A percentile compares a stretch with the other conserved stretches of the same genome.
Evolutionary conservation across 2,329 filamentous ascomycete species (phyloP).

Genomic region (Penicillium janthinellum): DNA sequence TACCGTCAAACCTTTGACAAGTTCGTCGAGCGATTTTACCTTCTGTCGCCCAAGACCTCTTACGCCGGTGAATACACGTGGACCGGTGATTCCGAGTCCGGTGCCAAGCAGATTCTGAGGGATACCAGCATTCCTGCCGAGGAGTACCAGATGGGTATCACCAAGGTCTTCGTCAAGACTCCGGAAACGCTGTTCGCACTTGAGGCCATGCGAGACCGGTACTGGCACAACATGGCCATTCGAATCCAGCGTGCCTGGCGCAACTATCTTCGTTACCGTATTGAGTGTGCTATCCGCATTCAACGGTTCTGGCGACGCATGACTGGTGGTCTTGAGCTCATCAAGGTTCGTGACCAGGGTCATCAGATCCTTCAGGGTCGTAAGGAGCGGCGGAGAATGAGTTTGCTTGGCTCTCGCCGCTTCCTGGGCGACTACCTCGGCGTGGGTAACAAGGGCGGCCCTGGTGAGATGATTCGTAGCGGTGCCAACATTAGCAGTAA

Average conservation of each 20-base stretch:
- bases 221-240: slow-evolving; percentile 99
- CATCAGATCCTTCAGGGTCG: slow-evolving; percentile 78
- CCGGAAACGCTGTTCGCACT: slow-evolving; percentile 95
- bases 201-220: slow-evolving; percentile 95
- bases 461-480: slow-evolving; percentile 77
- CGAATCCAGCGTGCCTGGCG: slow-evolving; percentile 97
- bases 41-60: slow-evolving; percentile 89
- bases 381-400: slow-evolving; percentile 90
- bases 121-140: slow-evolving; percentile 94
- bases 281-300: slow-evolving; percentile 89
- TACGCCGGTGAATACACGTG: slow-evolving; percentile 98
- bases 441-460: slow-evolving; percentile 75
- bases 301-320: slow-evolving; percentile 96
- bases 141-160: slow-evolving; percentile 95
- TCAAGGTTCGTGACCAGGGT: slow-evolving; percentile 84
- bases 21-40: slow-evolving; percentile 95
- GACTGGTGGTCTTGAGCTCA: slow-evolving; percentile 83
- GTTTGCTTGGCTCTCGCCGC: slow-evolving; percentile 83
- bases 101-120: slow-evolving; percentile 88
- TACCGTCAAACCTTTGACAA: slow-evolving; percentile 98
- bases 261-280: slow-evolving; percentile 89
- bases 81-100: slow-evolving; percentile 83
- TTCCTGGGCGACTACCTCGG: slow-evolving; percentile 96
- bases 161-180: slow-evolving; percentile 97
- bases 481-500: slow-evolving; percentile 70